These are phyloP conservation scores for Amanita exitialis DNA, from an alignment of 768 basidiomycete genomes.

Conservation along the genomic window DNA sequence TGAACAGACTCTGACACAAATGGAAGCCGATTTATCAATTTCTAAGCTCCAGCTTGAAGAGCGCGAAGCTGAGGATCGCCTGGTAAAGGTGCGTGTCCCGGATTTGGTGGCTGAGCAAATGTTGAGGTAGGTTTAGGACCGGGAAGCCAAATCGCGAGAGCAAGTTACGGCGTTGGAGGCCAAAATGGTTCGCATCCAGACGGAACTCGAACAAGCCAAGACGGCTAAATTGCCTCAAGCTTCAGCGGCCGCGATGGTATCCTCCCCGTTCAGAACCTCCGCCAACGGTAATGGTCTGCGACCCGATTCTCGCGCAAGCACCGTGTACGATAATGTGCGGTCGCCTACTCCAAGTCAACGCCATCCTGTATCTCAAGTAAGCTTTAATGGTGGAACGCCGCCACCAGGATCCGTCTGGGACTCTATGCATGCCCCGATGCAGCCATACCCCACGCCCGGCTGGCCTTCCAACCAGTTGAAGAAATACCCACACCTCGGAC, in stretches of 20 bases:
- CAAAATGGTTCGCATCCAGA: slow-evolving; percentile 46
- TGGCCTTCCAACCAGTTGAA: slow-evolving; percentile 8
- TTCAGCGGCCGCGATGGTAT: slow-evolving; percentile 13
- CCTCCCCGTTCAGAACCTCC: slow-evolving; percentile 13
- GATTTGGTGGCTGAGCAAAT: background rate
- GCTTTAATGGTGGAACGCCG: slow-evolving; percentile 35
- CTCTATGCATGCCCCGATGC: slow-evolving; percentile 47
- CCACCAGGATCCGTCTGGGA: slow-evolving; percentile 57
- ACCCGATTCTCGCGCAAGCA: slow-evolving; percentile 71
- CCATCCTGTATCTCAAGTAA: slow-evolving; percentile 19
- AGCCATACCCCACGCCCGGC: slow-evolving; percentile 14
- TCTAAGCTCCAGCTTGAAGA: slow-evolving; percentile 68
- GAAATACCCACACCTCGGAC: slow-evolving; percentile 26
- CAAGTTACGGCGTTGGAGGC: slow-evolving; percentile 54
- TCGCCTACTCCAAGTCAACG: slow-evolving; percentile 41
- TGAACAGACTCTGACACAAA: slow-evolving; percentile 53
- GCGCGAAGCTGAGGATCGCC: slow-evolving; percentile 58
- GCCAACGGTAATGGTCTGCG: slow-evolving; percentile 38
- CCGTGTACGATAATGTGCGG: slow-evolving; percentile 36
- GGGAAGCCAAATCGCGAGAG: slow-evolving; percentile 57
- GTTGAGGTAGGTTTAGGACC: slow-evolving; percentile 38
- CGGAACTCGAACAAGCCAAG: slow-evolving; percentile 44
- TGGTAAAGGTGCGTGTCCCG: slow-evolving; percentile 41
- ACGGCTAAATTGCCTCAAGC: slow-evolving; percentile 13
- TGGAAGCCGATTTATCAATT: slow-evolving; percentile 63